A percentile compares a stretch with the other conserved stretches of the same genome.
phyloP scores from a whole-genome alignment of 2,329 filamentous ascomycete species.

The Dactylellina haptotyla region DNA sequence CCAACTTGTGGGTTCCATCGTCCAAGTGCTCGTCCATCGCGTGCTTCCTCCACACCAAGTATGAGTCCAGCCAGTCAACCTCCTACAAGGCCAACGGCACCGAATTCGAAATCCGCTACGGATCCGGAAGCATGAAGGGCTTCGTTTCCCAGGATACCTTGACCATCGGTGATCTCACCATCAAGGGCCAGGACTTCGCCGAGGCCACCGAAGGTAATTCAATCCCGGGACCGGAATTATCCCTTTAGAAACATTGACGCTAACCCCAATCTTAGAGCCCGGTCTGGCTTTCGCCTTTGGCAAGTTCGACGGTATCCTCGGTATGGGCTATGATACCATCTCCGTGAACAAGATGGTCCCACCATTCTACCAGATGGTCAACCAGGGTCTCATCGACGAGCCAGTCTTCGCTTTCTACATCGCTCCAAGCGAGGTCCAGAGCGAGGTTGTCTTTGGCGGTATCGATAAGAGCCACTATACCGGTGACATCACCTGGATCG shows the following conservation, averaged over 20 bases:
- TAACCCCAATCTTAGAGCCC: slow-evolving; percentile 73
- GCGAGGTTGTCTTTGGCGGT: slow-evolving; percentile 89
- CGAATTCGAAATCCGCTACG: slow-evolving; percentile 91
- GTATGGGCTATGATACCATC: slow-evolving; percentile 92
- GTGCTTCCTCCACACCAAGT: slow-evolving; percentile 97
- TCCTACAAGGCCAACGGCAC: slow-evolving; percentile 95
- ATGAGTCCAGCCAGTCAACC: slow-evolving; percentile 87
- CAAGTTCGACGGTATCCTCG: slow-evolving; percentile 95
- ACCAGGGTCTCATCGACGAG: slow-evolving; percentile 89
- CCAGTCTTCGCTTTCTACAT: slow-evolving; percentile 98
- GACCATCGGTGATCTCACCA: slow-evolving; percentile 84
- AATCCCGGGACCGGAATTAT: background rate
- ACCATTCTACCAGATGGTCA: slow-evolving; percentile 94
- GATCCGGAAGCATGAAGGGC: slow-evolving; percentile 90
- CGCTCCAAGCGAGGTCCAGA: slow-evolving; percentile 76
- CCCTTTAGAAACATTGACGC: background rate
- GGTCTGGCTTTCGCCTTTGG: slow-evolving; percentile 98
- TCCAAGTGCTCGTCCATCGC: slow-evolving; percentile 91
- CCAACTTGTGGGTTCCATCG: slow-evolving; percentile 98
- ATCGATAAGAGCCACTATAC: slow-evolving; percentile 82
- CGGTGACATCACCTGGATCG: slow-evolving; percentile 91
- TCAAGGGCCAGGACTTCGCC: slow-evolving; percentile 92
- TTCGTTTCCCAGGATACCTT: slow-evolving; percentile 91
- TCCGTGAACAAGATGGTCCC: slow-evolving; percentile 96
- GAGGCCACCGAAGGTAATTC: slow-evolving; percentile 75